Evolutionary conservation across 345 rosid species (phyloP).

Genomic region (Punica granatum): DNA sequence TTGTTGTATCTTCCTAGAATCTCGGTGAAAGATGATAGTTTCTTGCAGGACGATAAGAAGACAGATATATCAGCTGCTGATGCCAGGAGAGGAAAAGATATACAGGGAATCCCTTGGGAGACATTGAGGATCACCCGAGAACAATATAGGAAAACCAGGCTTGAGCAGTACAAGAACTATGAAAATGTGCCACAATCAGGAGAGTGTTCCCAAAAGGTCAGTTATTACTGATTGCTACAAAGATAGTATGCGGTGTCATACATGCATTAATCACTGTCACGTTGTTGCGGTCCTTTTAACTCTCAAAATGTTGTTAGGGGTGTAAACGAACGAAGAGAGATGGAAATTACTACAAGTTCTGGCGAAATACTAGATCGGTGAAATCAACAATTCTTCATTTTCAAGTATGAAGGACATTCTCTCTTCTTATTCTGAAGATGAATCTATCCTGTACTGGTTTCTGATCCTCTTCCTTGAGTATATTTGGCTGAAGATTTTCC

Average conservation of each 20-base stretch:
- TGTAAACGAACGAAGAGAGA: slow-evolving; percentile 39
- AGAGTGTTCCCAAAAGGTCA: slow-evolving; percentile 4
- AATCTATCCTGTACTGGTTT: background rate
- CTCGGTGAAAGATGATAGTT: background rate
- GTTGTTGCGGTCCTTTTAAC: background rate
- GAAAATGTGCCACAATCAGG: slow-evolving; percentile 49
- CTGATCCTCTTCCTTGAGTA: background rate
- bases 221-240: background rate
- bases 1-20: background rate
- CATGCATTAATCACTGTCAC: background rate
- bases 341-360: slow-evolving; percentile 34
- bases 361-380: slow-evolving; percentile 52
- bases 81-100: slow-evolving; percentile 78
- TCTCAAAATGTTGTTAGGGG: slow-evolving; percentile 19
- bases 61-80: slow-evolving; percentile 75
- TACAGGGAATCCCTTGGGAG: slow-evolving; percentile 98
- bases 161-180: slow-evolving; percentile 93
- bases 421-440: background rate
- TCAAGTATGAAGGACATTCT: slow-evolving; percentile 26
- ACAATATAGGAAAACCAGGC: slow-evolving; percentile 74
- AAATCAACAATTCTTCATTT: slow-evolving; percentile 59
- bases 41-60: slow-evolving; percentile 38
- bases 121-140: slow-evolving; percentile 76
- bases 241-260: background rate
- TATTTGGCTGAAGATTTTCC: background rate